phyloP scores from a whole-genome alignment of 1,284 basidiomycete genomes.

The Coriolopsis trogii region DNA sequence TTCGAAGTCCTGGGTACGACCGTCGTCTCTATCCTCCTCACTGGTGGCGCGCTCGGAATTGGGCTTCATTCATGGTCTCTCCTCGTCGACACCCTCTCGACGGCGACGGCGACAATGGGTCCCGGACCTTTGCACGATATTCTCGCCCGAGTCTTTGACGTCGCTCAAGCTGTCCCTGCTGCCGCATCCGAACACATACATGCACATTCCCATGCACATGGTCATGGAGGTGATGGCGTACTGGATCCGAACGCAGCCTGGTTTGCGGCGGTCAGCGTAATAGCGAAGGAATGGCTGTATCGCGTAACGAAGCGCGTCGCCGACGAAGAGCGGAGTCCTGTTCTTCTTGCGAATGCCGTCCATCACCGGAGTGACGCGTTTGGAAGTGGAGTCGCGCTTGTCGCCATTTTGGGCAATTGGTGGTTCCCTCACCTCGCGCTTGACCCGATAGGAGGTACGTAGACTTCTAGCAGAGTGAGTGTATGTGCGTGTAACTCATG shows the following conservation, averaged over 20 bases:
- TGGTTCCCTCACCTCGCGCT: conserved; percentile 85
- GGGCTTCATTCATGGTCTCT: conserved; percentile 91
- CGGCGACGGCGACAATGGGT: conserved; percentile 58
- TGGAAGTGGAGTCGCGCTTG: conserved; percentile 84
- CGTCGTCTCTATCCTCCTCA: conserved; percentile 80
- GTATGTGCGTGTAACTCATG: not conserved
- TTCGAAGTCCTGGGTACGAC: conserved; percentile 93
- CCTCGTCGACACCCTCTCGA: conserved; percentile 66
- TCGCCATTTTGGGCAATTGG: conserved; percentile 89
- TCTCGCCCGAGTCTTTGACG: conserved; percentile 56
- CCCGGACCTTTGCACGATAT: conserved; percentile 64
- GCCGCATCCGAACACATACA: conserved; percentile 50
- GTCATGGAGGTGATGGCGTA: conserved; percentile 39
- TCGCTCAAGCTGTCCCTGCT: conserved; percentile 54
- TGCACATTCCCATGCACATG: conserved; percentile 60
- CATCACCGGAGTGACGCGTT: conserved; percentile 96
- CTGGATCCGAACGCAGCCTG: conserved; percentile 96
- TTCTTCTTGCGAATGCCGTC: conserved; percentile 89
- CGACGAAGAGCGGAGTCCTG: conserved; percentile 86
- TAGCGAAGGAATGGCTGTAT: conserved; percentile 94
- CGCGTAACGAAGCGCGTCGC: conserved; percentile 87
- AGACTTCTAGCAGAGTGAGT: not conserved
- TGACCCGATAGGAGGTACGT: conserved; percentile 89
- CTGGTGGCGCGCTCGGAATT: conserved; percentile 89
- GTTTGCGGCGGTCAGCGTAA: conserved; percentile 85